A percentile compares a stretch with the other conserved stretches of the same genome.
Evolutionary conservation across 148 eudicot genomes (phyloP).

Genomic region (Polygonum aviculare): DNA sequence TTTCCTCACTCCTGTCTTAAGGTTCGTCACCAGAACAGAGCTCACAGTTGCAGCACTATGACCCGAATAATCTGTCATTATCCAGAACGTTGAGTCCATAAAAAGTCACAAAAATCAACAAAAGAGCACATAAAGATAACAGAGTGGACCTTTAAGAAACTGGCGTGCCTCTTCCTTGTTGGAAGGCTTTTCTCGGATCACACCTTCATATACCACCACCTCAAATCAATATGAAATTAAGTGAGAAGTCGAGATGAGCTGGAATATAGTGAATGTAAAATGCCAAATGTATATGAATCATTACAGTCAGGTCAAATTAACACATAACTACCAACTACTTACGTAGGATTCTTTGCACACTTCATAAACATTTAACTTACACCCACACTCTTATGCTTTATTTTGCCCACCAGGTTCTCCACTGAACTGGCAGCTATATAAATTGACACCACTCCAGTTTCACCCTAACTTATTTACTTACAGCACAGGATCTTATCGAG

Average conservation of each 20-base stretch:
- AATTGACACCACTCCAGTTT: not conserved
- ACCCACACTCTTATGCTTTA: not conserved
- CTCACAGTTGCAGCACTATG: slow-evolving; percentile 59
- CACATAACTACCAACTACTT: not conserved
- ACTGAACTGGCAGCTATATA: not conserved
- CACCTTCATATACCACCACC: slow-evolving; percentile 97
- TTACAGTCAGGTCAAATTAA: not conserved
- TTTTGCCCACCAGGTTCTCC: not conserved
- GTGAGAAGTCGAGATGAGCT: slow-evolving; percentile 8
- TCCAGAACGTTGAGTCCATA: not conserved
- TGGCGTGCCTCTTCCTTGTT: slow-evolving; percentile 77
- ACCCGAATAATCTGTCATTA: slow-evolving; percentile 60
- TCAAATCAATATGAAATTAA: slow-evolving; percentile 27
- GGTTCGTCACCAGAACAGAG: slow-evolving; percentile 80
- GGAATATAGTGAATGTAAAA: not conserved
- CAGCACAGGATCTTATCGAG: not conserved
- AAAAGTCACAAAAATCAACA: not conserved
- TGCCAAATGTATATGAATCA: not conserved
- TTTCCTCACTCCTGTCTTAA: slow-evolving; percentile 55
- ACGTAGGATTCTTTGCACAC: not conserved
- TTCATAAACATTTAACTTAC: not conserved
- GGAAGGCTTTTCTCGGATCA: slow-evolving; percentile 78
- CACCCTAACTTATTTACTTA: not conserved
- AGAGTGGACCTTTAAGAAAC: slow-evolving; percentile 56
- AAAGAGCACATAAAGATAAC: not conserved